Evolutionary conservation across 768 basidiomycete genomes (phyloP).

Genomic region (Collybia sordida): DNA sequence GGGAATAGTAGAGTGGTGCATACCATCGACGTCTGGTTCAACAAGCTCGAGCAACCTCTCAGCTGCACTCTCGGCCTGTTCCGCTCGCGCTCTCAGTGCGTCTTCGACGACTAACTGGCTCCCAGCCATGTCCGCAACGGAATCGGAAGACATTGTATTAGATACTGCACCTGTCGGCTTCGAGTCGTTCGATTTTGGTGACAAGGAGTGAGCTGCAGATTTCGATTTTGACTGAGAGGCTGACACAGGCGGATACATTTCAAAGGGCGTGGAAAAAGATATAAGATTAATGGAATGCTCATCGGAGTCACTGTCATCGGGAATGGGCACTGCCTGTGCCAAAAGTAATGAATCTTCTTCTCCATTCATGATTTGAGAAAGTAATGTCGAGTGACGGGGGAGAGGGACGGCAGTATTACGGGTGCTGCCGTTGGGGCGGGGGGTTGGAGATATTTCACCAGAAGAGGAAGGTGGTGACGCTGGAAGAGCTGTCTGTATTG

Average conservation of each 20-base stretch:
- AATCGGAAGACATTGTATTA: constrained; percentile 61
- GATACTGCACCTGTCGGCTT: constrained; percentile 49
- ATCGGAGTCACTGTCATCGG: constrained; percentile 72
- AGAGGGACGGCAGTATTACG: constrained; percentile 31
- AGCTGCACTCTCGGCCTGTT: constrained; percentile 92
- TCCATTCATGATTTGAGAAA: constrained; percentile 35
- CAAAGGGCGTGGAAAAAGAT: constrained; percentile 73
- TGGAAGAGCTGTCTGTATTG: constrained; percentile 35
- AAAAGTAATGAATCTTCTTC: constrained; percentile 66
- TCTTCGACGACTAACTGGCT: constrained; percentile 72
- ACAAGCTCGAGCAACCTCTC: constrained; percentile 85
- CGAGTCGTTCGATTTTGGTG: constrained; percentile 52
- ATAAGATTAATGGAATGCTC: constrained; percentile 60
- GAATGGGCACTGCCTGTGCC: constrained; percentile 73
- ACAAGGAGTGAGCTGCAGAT: constrained; percentile 47
- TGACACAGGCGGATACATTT: constrained; percentile 38
- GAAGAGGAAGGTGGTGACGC: constrained; percentile 34
- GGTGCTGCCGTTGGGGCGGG: constrained; percentile 21
- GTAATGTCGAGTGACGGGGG: constrained; percentile 39
- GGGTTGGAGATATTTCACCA: constrained; percentile 28
- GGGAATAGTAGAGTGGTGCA: constrained; percentile 53
- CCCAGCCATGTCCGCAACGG: constrained; percentile 32
- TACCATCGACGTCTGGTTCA: constrained; percentile 68
- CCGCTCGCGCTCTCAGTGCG: constrained; percentile 81
- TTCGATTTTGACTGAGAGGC: constrained; percentile 24